phyloP scores from a whole-genome alignment of 2,329 filamentous ascomycete species.

The Zymoseptoria brevis region DNA sequence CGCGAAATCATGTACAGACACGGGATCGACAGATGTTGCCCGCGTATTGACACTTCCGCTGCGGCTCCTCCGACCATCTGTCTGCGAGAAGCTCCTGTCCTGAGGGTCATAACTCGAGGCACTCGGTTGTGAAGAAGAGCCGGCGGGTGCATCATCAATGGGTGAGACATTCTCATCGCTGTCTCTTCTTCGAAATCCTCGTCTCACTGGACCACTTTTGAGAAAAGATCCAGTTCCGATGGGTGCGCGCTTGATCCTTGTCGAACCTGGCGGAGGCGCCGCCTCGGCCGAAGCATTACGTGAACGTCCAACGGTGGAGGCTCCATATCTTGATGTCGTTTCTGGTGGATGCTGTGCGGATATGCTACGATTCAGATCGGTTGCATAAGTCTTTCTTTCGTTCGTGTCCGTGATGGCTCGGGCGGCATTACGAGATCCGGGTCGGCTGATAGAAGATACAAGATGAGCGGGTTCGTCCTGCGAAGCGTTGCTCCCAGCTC shows the following conservation, averaged over 20 bases:
- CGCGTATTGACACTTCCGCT: constrained; percentile 26
- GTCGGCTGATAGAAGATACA: constrained; percentile 23
- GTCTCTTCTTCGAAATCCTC: constrained; percentile 56
- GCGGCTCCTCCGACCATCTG: constrained; percentile 21
- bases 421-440: constrained; percentile 23
- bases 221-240: constrained; percentile 70
- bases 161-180: constrained; percentile 40
- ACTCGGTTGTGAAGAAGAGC: constrained; percentile 24
- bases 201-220: constrained; percentile 64
- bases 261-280: constrained; percentile 59
- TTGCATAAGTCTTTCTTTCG: constrained; percentile 14
- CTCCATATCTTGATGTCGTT: constrained; percentile 34
- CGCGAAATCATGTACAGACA: constrained; percentile 31
- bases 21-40: constrained; percentile 27
- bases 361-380: constrained; percentile 23
- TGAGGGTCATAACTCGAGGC: constrained; percentile 21
- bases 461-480: constrained; percentile 23
- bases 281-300: constrained; percentile 52
- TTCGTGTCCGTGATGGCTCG: constrained; percentile 12
- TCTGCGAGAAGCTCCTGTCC: constrained; percentile 19
- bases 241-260: constrained; percentile 68
- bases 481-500: constrained; percentile 30
- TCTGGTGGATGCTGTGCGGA: constrained; percentile 43
- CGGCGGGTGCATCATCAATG: constrained; percentile 26
- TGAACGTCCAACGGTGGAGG: constrained; percentile 42